These are phyloP conservation scores for Pseudodiploospora longispora DNA, from an alignment of 2,329 filamentous ascomycete species.

Conservation along the genomic window DNA sequence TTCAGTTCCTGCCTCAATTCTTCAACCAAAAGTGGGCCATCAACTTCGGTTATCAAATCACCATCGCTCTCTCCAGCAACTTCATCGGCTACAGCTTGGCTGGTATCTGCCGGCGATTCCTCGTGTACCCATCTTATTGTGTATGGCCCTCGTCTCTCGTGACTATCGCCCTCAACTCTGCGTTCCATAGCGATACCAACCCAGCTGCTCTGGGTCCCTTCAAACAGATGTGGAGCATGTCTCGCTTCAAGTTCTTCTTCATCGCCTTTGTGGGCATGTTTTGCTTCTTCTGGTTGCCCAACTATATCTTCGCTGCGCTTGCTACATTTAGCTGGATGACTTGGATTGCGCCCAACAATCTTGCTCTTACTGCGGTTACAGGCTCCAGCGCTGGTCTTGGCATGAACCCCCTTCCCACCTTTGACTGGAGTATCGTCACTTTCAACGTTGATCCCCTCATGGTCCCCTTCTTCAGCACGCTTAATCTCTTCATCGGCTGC, in stretches of 20 bases:
- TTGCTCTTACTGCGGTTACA: constrained; percentile 27
- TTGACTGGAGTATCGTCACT: constrained; percentile 34
- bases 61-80: constrained; percentile 42
- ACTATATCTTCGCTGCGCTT: constrained; percentile 40
- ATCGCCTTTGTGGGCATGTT: constrained; percentile 39
- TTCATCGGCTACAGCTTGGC: constrained; percentile 50
- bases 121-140: constrained; percentile 44
- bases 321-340: constrained; percentile 44
- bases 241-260: constrained; percentile 40
- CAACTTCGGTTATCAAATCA: constrained; percentile 40
- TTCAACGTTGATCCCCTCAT: constrained; percentile 27
- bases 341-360: constrained; percentile 41
- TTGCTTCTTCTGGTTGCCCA: constrained; percentile 46
- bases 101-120: constrained; percentile 39
- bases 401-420: constrained; percentile 32
- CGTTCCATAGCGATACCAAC: constrained; percentile 37
- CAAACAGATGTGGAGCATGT: constrained; percentile 29
- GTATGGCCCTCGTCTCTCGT: constrained; percentile 47
- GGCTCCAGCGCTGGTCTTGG: constrained; percentile 31
- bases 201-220: constrained; percentile 18
- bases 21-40: constrained; percentile 43
- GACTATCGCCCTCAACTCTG: constrained; percentile 40
- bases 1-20: constrained; percentile 38
- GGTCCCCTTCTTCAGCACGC: constrained; percentile 28
- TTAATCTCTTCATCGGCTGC: constrained; percentile 25